Evolutionary conservation across 768 basidiomycete species (phyloP), one percentile per base, ranked within the genome.

Genomic region (Mrakia frigida): DNA sequence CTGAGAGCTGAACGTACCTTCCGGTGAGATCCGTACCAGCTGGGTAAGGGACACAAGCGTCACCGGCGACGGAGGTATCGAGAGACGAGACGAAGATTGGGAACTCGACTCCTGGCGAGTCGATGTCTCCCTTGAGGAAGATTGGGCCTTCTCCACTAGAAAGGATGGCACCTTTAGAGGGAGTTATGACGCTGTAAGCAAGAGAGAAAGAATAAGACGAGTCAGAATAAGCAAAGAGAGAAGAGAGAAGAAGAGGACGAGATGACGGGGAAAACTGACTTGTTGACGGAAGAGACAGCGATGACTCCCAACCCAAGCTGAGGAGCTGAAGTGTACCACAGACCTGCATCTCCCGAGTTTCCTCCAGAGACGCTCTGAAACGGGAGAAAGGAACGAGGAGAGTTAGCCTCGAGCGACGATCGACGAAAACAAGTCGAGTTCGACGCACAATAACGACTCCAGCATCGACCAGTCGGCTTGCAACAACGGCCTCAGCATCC

Each of bases 31-130:
- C 31, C 1, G 91, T 84, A 81, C 90, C 87, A 5, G 84, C 86
- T 4, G 89, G 87, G 0, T 90, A 84, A 2, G 88, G 84, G 69
- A 85, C 81, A 82, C 90, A 92, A 0, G 88, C 89, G 78, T 90
- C 89, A 79, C 87, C 85, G 1, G 82, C 83, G 39, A 87, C 83
- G 5, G 86, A 86, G 3, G 87, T 85, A 79, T 89, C 85, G 25
- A 84, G 87, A 13, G 88, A 88, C 6, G 87, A 87, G 23, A 88
- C 88, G 75, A 86, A 90, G 72, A 90, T 86, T 0, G 88, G 86
- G 5, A 87, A 83, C n/a, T 86, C 82, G 1, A 85, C 86, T 56
- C 52, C 35, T 5, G 33, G 35, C 1, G 82, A 83, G 43, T 85
- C 81, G 70, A 89, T 82, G 23, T 89, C 87, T 77, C 85, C 82